A percentile compares a stretch with the other conserved stretches of the same genome.
phyloP scores from a whole-genome alignment of 495 filamentous ascomycete genomes.

The Penicillium tannophilum region DNA sequence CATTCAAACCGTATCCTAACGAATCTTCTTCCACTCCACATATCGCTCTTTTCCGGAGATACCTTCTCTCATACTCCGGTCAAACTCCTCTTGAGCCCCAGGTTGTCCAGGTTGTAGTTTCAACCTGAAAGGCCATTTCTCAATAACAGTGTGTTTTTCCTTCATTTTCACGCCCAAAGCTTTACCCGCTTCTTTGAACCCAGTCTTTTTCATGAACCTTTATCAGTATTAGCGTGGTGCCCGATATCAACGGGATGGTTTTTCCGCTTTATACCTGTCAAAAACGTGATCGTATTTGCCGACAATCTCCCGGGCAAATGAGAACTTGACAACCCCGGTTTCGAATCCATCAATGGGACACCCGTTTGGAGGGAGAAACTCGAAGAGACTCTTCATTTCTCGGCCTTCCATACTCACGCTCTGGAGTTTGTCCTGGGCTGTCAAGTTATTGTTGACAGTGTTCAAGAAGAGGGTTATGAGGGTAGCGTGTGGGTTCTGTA shows the following conservation, averaged over 20 bases:
- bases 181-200: neutral
- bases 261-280: neutral
- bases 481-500: neutral
- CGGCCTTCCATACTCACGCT: neutral
- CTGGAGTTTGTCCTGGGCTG: neutral
- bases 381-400: neutral
- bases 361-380: neutral
- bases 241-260: neutral
- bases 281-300: neutral
- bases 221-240: no score
- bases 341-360: neutral
- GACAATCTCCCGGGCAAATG: neutral
- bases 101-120: constrained; percentile 31
- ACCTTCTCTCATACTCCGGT: constrained; percentile 10
- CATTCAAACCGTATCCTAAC: no score
- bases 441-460: neutral
- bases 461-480: neutral
- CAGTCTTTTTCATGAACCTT: no score
- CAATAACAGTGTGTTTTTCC: constrained; percentile 37
- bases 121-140: constrained; percentile 39
- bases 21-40: constrained; percentile 38
- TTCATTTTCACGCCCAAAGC: constrained; percentile 25
- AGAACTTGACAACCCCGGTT: neutral
- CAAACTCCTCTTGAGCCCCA: constrained; percentile 38
- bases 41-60: constrained; percentile 32